phyloP scores from a whole-genome alignment of 768 basidiomycete species.

The Mycena sanguinolenta region DNA sequence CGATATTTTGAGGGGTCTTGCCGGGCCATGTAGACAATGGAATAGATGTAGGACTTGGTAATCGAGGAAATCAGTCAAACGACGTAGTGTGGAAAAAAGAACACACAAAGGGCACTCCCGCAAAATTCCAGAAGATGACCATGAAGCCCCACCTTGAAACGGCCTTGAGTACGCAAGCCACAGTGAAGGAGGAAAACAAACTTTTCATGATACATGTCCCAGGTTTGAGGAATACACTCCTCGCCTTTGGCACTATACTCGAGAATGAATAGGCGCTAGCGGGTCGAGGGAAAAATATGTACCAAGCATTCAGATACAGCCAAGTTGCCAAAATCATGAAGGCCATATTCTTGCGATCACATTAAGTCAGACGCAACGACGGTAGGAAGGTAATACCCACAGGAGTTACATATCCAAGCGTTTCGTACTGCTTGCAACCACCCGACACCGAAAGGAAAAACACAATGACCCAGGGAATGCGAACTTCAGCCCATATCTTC shows the following conservation, averaged over 20 bases:
- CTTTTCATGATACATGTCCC: slow-evolving; percentile 99
- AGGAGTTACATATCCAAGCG: slow-evolving; percentile 91
- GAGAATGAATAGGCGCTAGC: slow-evolving; percentile 7
- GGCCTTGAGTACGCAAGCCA: slow-evolving; percentile 3
- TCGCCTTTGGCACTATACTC: slow-evolving; percentile 84
- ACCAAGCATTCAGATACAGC: slow-evolving; percentile 98
- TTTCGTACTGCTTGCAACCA: slow-evolving; percentile 95
- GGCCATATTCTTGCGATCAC: slow-evolving; percentile 82
- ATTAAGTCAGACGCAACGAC: not conserved
- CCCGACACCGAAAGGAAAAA: slow-evolving; percentile 95
- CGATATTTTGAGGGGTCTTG: slow-evolving; percentile 89
- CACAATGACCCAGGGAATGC: slow-evolving; percentile 96
- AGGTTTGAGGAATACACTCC: slow-evolving; percentile 95
- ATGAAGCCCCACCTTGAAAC: slow-evolving; percentile 87
- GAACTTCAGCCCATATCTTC: slow-evolving; percentile 99
- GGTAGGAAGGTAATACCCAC: slow-evolving; percentile 58
- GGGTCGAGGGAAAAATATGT: slow-evolving; percentile 34
- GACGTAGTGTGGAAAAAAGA: not conserved
- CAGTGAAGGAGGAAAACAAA: slow-evolving; percentile 49
- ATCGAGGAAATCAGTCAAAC: slow-evolving; percentile 6
- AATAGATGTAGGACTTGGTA: slow-evolving; percentile 92
- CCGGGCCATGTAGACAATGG: slow-evolving; percentile 97
- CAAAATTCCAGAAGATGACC: slow-evolving; percentile 98
- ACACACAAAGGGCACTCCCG: slow-evolving; percentile 91
- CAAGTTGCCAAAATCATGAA: slow-evolving; percentile 97